Base-by-base conservation (phyloP, 2,329 filamentous ascomycete genomes). In the Westerdykella aurantiaca region DNA sequence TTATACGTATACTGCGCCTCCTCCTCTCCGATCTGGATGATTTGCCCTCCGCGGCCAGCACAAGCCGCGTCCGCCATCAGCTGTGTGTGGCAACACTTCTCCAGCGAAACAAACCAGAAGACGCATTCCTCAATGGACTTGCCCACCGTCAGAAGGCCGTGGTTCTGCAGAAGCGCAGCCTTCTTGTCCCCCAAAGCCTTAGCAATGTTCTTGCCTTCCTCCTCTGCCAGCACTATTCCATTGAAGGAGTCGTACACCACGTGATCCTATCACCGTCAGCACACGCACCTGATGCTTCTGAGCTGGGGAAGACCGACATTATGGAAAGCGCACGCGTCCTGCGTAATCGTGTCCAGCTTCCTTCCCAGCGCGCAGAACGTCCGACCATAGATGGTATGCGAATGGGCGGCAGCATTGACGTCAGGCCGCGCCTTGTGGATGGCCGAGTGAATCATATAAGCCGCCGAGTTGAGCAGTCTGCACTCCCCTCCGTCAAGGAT, bases 1-100 rank as follows among this genome's bases (percentile, higher is more conserved):
- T 83, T 79, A 55, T 79, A 81, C 0, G 85, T 88, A 56, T 78
- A 85, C 13, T 62, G 69, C 1, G 85, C 85, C 60, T 89, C 84
- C 41, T 81, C 79, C 1, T 85, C 78, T 7, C 75, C 71, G 53
- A 89, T 83, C 64, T 83, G 82, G 23, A 86, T 69, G 0, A 83
- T 85, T 59, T 75, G 67, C 1, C 76, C 75, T 1, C 84, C 85
- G 2, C 80, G 71, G 0, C 83, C 83, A 0, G 64, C 77, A 0
- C 79, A 80, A 0, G 75, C 75, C 0, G 76, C 76, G 53, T 78
- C 75, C 2, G 74, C 76, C 47, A 77, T 49, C 37, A 79, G 56
- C 57, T 79, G 76, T 31, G 71, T 69, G 45, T 77, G 69, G 53
- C 75, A 78, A 56, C 72, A 77, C 47, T 75, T 77, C 29, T 79